A percentile compares a stretch with the other conserved stretches of the same genome.
These are phyloP conservation scores for Candida cerambycidarum DNA, from an alignment of 805 yeast genomes.

Conservation along the genomic window DNA sequence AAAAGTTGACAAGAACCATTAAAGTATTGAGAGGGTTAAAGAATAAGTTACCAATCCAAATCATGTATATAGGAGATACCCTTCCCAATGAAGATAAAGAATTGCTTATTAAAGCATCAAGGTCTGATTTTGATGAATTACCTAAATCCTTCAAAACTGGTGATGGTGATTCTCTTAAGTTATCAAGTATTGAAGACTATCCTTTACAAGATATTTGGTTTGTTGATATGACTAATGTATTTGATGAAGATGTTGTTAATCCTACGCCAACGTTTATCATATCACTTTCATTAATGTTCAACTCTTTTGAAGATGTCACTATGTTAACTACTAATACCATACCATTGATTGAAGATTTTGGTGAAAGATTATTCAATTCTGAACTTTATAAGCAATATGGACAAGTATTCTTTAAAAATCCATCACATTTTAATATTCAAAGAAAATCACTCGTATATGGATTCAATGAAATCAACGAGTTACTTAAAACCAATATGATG, in stretches of 20 bases:
- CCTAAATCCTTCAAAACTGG: slow-evolving; percentile 14
- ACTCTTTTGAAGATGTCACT: slow-evolving; percentile 31
- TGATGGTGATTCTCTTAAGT: slow-evolving; percentile 1
- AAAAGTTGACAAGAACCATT: slow-evolving; percentile 21
- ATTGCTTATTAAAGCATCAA: slow-evolving; percentile 15
- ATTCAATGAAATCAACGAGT: slow-evolving; percentile 27
- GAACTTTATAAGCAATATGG: slow-evolving; percentile 24
- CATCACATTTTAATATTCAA: slow-evolving; percentile 20
- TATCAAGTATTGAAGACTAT: slow-evolving; percentile 11
- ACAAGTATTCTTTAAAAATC: slow-evolving; percentile 27
- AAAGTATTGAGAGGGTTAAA: slow-evolving; percentile 25
- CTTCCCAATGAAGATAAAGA: slow-evolving; percentile 15
- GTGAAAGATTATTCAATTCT: slow-evolving; percentile 18
- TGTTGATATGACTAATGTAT: slow-evolving; percentile 22
- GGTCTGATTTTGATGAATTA: slow-evolving; percentile 16
- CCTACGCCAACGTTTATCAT: slow-evolving; percentile 18
- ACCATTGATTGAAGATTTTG: slow-evolving; percentile 22
- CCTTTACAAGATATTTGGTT: slow-evolving; percentile 29
- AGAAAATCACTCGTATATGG: slow-evolving; percentile 25
- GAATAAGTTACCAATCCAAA: slow-evolving; percentile 31
- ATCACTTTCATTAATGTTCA: slow-evolving; percentile 28
- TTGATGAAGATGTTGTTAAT: slow-evolving; percentile 12
- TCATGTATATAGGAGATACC: slow-evolving; percentile 17
- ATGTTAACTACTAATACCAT: slow-evolving; percentile 27
- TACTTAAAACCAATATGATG: slow-evolving; percentile 21